These are phyloP conservation scores for Piper longum DNA, from an alignment of 164 flowering plant genomes.

Conservation along the genomic window DNA sequence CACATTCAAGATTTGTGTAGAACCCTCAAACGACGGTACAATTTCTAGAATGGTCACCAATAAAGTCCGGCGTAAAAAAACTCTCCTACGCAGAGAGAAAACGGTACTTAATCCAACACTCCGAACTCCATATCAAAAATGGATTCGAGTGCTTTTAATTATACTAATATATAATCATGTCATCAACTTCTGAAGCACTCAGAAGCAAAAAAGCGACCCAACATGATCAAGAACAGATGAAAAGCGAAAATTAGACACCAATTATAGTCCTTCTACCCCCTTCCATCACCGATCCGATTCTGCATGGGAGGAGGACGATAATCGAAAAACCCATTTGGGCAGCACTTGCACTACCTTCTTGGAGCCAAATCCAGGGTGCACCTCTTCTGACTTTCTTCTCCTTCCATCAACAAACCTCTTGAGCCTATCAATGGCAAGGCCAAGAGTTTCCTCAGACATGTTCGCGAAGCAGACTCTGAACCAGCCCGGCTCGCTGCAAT, in stretches of 20 bases:
- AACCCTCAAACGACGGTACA: too few relatives aligned
- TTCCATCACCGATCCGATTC: background rate
- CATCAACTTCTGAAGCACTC: background rate
- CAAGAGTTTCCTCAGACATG: constrained; percentile 51
- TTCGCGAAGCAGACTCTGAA: constrained; percentile 84
- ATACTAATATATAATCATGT: background rate
- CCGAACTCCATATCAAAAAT: background rate
- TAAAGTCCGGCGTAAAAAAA: background rate
- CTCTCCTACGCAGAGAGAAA: background rate
- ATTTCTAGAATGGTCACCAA: background rate
- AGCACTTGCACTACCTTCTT: constrained; percentile 14
- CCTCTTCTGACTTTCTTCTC: background rate
- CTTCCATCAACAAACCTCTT: constrained; percentile 21
- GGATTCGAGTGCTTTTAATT: background rate
- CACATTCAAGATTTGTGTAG: too few relatives aligned
- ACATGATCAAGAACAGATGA: too few relatives aligned
- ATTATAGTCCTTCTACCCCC: background rate
- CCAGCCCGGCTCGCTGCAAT: constrained; percentile 92
- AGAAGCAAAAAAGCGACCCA: background rate
- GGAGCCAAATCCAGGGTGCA: background rate
- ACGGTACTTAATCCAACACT: background rate
- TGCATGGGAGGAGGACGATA: constrained; percentile 10
- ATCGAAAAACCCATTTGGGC: constrained; percentile 47
- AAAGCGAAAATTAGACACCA: background rate
- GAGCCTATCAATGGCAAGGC: constrained; percentile 41